A percentile compares a stretch with the other conserved stretches of the same genome.
Conservation (phyloP, 352 stramenopile genomes). For the Lagenidium giganteum region DNA sequence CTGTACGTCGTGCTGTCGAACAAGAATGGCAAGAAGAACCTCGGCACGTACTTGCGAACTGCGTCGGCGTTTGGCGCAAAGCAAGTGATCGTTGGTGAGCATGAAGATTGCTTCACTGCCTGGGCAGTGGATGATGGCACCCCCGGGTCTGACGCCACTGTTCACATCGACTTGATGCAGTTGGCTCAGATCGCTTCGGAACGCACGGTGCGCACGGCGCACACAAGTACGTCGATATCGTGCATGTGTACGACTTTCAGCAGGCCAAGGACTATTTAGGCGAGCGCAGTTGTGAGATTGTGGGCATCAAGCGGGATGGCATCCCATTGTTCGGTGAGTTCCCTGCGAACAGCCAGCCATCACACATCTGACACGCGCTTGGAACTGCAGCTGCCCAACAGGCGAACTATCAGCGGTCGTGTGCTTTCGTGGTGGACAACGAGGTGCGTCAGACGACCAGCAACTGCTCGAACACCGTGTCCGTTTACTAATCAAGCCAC, state of each 20-base stretch:
- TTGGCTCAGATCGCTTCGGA: conserved; percentile 70
- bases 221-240: conserved; percentile 76
- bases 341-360: not conserved
- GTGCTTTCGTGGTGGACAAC: conserved; percentile 75
- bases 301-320: conserved; percentile 28
- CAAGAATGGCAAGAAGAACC: conserved; percentile 62
- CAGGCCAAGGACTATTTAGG: conserved; percentile 58
- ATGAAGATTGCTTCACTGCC: not conserved
- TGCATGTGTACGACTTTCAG: conserved; percentile 64
- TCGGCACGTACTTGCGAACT: conserved; percentile 75
- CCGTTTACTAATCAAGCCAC: too few relatives aligned
- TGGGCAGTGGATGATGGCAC: not conserved
- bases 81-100: conserved; percentile 69
- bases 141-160: not conserved
- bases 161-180: conserved; percentile 20
- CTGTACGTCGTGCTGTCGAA: conserved; percentile 78
- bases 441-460: conserved; percentile 48
- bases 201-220: conserved; percentile 72
- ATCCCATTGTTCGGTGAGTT: conserved; percentile 5
- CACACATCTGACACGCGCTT: conserved; percentile 9
- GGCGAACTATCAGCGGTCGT: conserved; percentile 41
- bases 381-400: conserved; percentile 37
- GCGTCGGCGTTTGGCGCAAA: conserved; percentile 65
- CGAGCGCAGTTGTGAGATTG: conserved; percentile 47
- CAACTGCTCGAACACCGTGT: too few relatives aligned